Base-by-base conservation (phyloP, 345 rosid genomes). In the Brassica rapa region DNA sequence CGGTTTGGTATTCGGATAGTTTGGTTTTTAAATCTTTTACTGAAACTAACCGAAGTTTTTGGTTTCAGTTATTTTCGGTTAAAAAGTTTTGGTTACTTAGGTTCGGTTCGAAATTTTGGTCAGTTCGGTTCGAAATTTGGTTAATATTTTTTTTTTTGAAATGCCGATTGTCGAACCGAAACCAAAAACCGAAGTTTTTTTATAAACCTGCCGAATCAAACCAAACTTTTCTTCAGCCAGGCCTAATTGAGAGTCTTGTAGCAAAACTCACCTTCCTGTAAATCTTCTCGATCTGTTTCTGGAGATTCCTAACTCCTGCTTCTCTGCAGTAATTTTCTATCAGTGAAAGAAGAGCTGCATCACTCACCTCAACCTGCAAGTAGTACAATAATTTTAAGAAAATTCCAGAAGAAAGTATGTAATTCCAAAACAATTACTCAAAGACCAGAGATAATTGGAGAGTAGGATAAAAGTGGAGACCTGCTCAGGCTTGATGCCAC, bases 321-420 rank as follows among this genome's bases (percentile, higher is more conserved):
- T 53, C 59, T 53, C 59, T 53, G 59, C 59, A 53, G 59, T 53
- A 53, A 16, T 53, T 53, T 53, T 53, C 59, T 53, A 53, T 53
- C 59, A 53, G 9, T 15, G 59, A 53, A 15, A 53, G 59, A 15
- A 53, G 59, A 53, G 59, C 59, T 53, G 59, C 59, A 53, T 53
- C 59, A 53, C 59, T 53, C 59, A 53, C 59, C 21, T 53, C 59
- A 53, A 53, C 59, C 59, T 53, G 59, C 21, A 53, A 53, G 24
- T 53, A 16, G 56, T 51, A 51, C 56, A 51, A 51, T 35, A 51
- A 10, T 12, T 49, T 1, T 51, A 2, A n/a, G 23, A n/a, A 51
- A 51, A 53, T 2, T 6, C 23, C 23, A 53, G 59, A 1, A 53
- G 59, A 53, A 16, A 16, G 23, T 6, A 53, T 53, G 59, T 15